Evolutionary conservation across 257 asterid genomes (phyloP).

Genomic region (Solanum stenotomum): DNA sequence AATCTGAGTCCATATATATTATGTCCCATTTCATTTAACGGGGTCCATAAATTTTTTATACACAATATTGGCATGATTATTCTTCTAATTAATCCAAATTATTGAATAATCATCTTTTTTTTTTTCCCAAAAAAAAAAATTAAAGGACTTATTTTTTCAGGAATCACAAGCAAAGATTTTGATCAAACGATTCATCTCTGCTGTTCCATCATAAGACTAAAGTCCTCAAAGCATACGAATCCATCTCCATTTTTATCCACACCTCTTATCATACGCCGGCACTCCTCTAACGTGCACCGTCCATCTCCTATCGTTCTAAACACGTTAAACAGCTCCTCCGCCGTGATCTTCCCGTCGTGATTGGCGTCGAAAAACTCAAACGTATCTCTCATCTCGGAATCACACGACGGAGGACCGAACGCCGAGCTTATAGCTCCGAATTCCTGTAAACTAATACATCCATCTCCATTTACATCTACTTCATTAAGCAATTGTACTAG

Average conservation of each 20-base stretch:
- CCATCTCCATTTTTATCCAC: constrained; percentile 19
- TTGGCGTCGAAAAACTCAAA: constrained; percentile 22
- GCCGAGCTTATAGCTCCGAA: constrained; percentile 41
- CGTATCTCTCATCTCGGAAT: constrained; percentile 30
- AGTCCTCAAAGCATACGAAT: constrained; percentile 20
- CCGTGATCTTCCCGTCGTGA: constrained; percentile 22
- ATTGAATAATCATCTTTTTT: background rate
- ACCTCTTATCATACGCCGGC: constrained; percentile 14
- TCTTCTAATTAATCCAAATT: background rate
- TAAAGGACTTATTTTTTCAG: background rate
- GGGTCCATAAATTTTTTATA: background rate
- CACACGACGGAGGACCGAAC: constrained; percentile 38
- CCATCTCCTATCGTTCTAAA: constrained; percentile 1
- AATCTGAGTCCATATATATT: background rate
- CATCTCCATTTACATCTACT: constrained; percentile 39
- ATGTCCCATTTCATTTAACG: background rate
- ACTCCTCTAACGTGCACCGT: constrained; percentile 16
- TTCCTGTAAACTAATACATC: constrained; percentile 40
- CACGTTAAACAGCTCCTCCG: constrained; percentile 9
- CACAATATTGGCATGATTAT: background rate
- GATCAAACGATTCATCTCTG: constrained; percentile 4
- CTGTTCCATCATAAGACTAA: constrained; percentile 18
- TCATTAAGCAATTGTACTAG: constrained; percentile 26
- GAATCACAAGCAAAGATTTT: background rate
- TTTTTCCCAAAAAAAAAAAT: fast-evolving